These are phyloP conservation scores for Annulohypoxylon maeteangense DNA, from an alignment of 495 filamentous ascomycete genomes.

Conservation along the genomic window DNA sequence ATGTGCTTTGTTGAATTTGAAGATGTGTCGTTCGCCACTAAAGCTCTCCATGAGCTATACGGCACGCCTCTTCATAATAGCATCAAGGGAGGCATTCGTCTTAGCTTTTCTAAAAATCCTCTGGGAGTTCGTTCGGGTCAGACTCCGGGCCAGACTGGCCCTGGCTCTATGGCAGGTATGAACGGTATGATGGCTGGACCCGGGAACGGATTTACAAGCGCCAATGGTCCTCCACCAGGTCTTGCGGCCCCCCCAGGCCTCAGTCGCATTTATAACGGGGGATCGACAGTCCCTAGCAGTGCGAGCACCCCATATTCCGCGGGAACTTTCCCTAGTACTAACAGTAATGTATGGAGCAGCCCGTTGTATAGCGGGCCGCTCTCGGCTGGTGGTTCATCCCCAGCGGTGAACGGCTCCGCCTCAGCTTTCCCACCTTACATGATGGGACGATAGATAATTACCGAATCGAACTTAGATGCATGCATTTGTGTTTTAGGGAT, in stretches of 20 bases:
- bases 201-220: slow-evolving; percentile 71
- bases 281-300: slow-evolving; percentile 24
- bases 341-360: slow-evolving; percentile 39
- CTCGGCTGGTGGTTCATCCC: slow-evolving; percentile 34
- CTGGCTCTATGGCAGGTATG: slow-evolving; percentile 61
- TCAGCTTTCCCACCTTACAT: slow-evolving; percentile 42
- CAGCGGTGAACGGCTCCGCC: slow-evolving; percentile 33
- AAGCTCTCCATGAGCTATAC: slow-evolving; percentile 91
- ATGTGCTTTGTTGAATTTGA: slow-evolving; percentile 99
- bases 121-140: slow-evolving; percentile 89
- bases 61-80: slow-evolving; percentile 90
- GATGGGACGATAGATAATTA: slow-evolving; percentile 39
- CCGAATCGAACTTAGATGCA: slow-evolving; percentile 27
- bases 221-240: slow-evolving; percentile 80
- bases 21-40: slow-evolving; percentile 92
- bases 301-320: slow-evolving; percentile 32
- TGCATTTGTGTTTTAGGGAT: slow-evolving; percentile 31
- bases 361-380: slow-evolving; percentile 39
- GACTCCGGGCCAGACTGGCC: slow-evolving; percentile 52
- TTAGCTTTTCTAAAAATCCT: slow-evolving; percentile 98
- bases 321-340: slow-evolving; percentile 20
- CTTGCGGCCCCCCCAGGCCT: slow-evolving; percentile 74
- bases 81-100: slow-evolving; percentile 94
- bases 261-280: slow-evolving; percentile 50
- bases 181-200: slow-evolving; percentile 63